Base-by-base conservation (phyloP, 257 asterid species). In the Gynochthodes officinalis region DNA sequence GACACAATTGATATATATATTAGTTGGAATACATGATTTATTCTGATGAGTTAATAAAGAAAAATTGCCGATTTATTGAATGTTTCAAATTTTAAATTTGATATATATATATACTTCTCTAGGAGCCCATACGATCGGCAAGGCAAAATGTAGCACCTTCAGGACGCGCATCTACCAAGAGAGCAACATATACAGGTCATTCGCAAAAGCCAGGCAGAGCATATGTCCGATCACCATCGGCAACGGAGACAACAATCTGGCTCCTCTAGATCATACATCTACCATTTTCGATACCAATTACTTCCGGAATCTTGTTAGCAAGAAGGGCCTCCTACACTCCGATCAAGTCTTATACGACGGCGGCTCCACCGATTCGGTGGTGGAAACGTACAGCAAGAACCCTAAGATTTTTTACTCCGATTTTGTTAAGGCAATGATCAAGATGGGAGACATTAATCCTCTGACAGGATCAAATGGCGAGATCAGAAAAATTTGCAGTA, bases 51-150 rank as follows among this genome's bases (percentile, higher is more conserved):
- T n/a, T n/a, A n/a, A n/a, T n/a, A n/a, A n/a, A n/a, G n/a, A n/a
- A n/a, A n/a, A n/a, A n/a, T n/a, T n/a, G n/a, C n/a, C n/a, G n/a
- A n/a, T n/a, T n/a, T n/a, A n/a, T n/a, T n/a, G n/a, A n/a, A n/a
- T n/a, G n/a, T n/a, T n/a, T n/a, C n/a, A n/a, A n/a, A n/a, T n/a
- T n/a, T n/a, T n/a, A n/a, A n/a, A n/a, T n/a, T n/a, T n/a, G n/a
- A n/a, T n/a, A n/a, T n/a, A n/a, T n/a, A n/a, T n/a, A n/a, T n/a
- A n/a, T n/a, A n/a, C n/a, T 32, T n/a, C n/a, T n/a, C 23, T 1
- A 27, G 89, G 92, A 70, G 77, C 90, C 7, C 90, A 87, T 83
- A 85, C 88, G 15, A 85, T 87, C 11, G 90, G 90, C 16, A 74
- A 74, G 60, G 81, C 93, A 21, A 76, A 84, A 48, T 87, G 92